Evolutionary conservation across 441 rosid species (phyloP).

Genomic region (Capsella rubella): DNA sequence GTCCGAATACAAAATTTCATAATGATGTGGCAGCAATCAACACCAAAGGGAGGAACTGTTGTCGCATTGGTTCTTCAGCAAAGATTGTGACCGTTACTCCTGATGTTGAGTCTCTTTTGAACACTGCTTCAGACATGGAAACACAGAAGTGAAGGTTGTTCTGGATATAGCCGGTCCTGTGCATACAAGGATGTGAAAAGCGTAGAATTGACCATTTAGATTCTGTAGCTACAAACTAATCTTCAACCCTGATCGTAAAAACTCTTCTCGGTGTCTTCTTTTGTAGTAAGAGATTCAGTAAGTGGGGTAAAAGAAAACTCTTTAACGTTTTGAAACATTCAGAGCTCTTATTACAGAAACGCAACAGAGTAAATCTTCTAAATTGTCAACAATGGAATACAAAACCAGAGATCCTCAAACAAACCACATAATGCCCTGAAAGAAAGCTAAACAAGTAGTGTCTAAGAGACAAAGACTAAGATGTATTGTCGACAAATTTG

Average conservation of each 20-base stretch:
- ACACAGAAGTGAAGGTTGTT: conserved; percentile 26
- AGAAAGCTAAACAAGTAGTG: conserved; percentile 29
- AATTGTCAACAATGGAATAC: conserved; percentile 25
- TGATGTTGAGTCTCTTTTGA: conserved; percentile 56
- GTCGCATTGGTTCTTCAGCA: conserved; percentile 56
- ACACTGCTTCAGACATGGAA: conserved; percentile 43
- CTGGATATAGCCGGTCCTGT: conserved; percentile 16
- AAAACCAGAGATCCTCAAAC: conserved; percentile 30
- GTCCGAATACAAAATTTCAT: conserved; percentile 50
- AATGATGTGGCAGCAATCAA: conserved; percentile 62
- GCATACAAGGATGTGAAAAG: conserved; percentile 30
- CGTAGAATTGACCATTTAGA: conserved; percentile 28
- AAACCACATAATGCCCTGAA: conserved; percentile 29
- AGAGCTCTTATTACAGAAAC: conserved; percentile 27
- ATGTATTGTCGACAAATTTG: conserved; percentile 73
- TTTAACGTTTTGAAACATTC: conserved; percentile 24
- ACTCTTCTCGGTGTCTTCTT: conserved; percentile 6
- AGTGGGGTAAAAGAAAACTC: background rate
- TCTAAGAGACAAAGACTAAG: conserved; percentile 21
- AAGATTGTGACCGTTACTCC: conserved; percentile 63
- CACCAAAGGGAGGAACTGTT: conserved; percentile 49
- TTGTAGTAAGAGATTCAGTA: conserved; percentile 10
- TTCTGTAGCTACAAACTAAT: conserved; percentile 27
- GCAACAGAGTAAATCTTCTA: conserved; percentile 9
- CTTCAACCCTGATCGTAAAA: conserved; percentile 28